These are phyloP conservation scores for Camelina sativa DNA, from an alignment of 345 rosid species.

Conservation along the genomic window DNA sequence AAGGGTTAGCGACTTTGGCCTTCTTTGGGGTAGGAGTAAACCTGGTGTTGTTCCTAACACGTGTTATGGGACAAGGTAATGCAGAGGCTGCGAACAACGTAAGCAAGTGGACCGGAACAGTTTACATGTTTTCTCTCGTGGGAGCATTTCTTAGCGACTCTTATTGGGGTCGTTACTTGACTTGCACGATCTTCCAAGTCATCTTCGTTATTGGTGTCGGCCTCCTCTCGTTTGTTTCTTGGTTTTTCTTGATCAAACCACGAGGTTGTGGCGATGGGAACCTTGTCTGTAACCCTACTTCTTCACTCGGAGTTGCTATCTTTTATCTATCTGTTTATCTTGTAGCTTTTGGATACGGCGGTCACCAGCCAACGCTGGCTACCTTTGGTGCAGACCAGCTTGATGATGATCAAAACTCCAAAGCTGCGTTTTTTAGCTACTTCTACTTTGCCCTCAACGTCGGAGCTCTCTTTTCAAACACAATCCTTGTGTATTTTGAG, in stretches of 20 bases:
- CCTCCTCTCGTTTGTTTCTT: conserved; percentile 62
- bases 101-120: conserved; percentile 96
- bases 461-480: conserved; percentile 79
- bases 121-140: conserved; percentile 77
- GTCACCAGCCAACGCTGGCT: conserved; percentile 87
- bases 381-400: conserved; percentile 92
- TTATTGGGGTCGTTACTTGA: conserved; percentile 90
- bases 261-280: conserved; percentile 70
- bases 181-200: conserved; percentile 49
- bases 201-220: conserved; percentile 51
- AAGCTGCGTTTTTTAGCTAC: conserved; percentile 69
- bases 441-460: conserved; percentile 78
- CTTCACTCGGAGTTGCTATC: conserved; percentile 50
- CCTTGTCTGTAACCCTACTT: conserved; percentile 46
- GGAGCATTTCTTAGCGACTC: conserved; percentile 98
- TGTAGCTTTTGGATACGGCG: conserved; percentile 88
- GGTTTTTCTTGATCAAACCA: conserved; percentile 71
- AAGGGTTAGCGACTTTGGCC: conserved; percentile 84
- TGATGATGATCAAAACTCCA: conserved; percentile 53
- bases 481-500: conserved; percentile 72
- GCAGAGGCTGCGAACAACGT: conserved; percentile 88
- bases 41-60: conserved; percentile 77
- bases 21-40: conserved; percentile 96
- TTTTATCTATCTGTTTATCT: conserved; percentile 75
- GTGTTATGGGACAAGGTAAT: conserved; percentile 76